These are phyloP conservation scores for Primulina eburnea DNA, from an alignment of 257 asterid genomes.

Conservation along the genomic window DNA sequence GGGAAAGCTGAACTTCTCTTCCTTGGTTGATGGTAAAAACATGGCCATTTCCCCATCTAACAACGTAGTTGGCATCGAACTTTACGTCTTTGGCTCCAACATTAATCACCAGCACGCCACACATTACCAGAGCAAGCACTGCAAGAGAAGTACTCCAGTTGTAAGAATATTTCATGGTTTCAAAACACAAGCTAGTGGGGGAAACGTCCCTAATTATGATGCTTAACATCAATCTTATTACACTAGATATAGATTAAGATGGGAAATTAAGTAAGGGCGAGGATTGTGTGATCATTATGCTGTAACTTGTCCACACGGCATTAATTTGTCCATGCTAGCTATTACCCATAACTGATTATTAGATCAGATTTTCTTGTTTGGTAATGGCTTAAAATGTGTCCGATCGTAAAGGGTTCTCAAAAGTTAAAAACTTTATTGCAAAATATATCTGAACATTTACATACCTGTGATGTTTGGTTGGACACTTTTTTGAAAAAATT, in stretches of 20 bases:
- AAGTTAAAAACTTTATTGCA: slow-evolving; percentile 19
- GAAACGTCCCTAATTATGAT: not conserved
- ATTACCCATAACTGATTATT: slow-evolving; percentile 34
- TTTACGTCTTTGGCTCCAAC: slow-evolving; percentile 22
- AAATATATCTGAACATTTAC: not conserved
- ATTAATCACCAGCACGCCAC: not conserved
- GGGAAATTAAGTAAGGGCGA: slow-evolving; percentile 23
- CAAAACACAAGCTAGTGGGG: not conserved
- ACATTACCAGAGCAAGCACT: slow-evolving; percentile 3
- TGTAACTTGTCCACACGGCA: slow-evolving; percentile 32
- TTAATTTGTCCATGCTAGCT: slow-evolving; percentile 27
- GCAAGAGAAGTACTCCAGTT: slow-evolving; percentile 12
- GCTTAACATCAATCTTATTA: not conserved
- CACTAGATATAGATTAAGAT: not conserved
- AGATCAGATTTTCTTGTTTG: slow-evolving; percentile 21
- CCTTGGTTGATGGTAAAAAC: slow-evolving; percentile 34
- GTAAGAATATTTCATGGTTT: slow-evolving; percentile 21
- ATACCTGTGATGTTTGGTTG: not conserved
- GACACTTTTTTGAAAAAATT: no score
- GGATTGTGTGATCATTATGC: slow-evolving; percentile 35
- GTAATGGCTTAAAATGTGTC: not conserved
- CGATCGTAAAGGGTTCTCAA: slow-evolving; percentile 20
- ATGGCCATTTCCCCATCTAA: slow-evolving; percentile 49
- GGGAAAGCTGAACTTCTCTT: slow-evolving; percentile 45
- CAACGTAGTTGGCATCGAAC: slow-evolving; percentile 37